These are phyloP conservation scores for Acacia confusa DNA, from an alignment of 306 rosid genomes.

Conservation along the genomic window DNA sequence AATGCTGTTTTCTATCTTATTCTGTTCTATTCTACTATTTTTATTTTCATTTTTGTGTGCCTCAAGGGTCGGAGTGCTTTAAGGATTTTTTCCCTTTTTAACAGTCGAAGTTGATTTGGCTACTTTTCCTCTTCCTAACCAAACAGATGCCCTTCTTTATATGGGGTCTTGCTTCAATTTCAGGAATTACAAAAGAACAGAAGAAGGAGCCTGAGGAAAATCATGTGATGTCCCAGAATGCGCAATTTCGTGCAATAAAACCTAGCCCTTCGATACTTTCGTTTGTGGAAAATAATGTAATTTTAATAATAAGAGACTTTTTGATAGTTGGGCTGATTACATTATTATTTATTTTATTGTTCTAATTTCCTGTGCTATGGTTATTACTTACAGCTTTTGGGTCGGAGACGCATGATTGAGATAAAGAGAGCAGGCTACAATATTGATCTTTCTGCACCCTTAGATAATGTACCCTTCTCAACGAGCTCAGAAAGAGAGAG, in stretches of 20 bases:
- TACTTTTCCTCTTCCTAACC: not conserved
- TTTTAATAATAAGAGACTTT: conserved; percentile 46
- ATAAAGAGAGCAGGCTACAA: conserved; percentile 88
- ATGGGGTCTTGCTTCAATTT: conserved; percentile 25
- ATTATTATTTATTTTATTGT: conserved; percentile 22
- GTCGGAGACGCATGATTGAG: conserved; percentile 83
- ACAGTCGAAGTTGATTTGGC: conserved; percentile 6
- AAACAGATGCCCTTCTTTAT: not conserved
- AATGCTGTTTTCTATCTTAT: conserved; percentile 4
- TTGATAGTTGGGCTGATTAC: conserved; percentile 29
- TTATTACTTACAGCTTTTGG: conserved; percentile 66
- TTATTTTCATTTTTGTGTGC: not conserved
- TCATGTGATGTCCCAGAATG: conserved; percentile 67
- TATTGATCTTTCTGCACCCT: conserved; percentile 82
- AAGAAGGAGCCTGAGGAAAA: conserved; percentile 54
- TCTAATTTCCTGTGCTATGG: conserved; percentile 28
- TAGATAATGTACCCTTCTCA: conserved; percentile 80
- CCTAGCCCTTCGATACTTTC: conserved; percentile 87
- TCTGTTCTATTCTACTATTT: not conserved
- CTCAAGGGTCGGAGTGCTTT: not conserved
- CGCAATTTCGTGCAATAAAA: conserved; percentile 85
- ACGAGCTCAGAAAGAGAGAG: conserved; percentile 68
- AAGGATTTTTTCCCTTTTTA: conserved; percentile 29
- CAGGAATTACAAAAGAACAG: conserved; percentile 61
- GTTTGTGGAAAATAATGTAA: conserved; percentile 92